A percentile compares a stretch with the other conserved stretches of the same genome.
These are phyloP conservation scores for Candida chauliodis DNA, from an alignment of 805 yeast genomes.

Conservation along the genomic window DNA sequence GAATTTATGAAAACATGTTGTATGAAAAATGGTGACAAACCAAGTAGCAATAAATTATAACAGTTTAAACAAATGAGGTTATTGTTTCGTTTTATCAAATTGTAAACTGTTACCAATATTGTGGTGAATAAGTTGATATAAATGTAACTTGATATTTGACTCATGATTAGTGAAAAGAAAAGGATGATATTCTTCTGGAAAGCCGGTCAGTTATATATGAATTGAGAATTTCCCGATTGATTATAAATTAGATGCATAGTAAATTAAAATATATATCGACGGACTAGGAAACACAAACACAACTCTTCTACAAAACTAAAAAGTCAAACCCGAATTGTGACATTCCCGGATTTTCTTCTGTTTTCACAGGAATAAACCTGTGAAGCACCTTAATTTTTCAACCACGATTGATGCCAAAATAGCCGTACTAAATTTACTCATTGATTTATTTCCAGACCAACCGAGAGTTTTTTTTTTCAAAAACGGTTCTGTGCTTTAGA, in stretches of 20 bases:
- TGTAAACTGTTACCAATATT: neutral
- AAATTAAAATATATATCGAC: neutral
- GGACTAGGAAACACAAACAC: slow-evolving; percentile 3
- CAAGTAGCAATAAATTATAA: neutral
- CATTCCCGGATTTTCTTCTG: neutral
- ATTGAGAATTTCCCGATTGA: neutral
- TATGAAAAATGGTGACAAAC: neutral
- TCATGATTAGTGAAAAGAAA: neutral
- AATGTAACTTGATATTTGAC: neutral
- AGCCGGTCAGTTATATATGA: neutral
- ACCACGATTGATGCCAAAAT: neutral
- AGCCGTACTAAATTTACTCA: neutral
- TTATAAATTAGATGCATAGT: slow-evolving; percentile 1
- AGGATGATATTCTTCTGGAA: neutral
- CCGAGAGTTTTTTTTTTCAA: neutral
- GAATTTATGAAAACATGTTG: neutral
- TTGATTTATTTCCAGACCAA: neutral
- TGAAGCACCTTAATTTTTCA: no score
- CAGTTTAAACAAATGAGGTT: neutral
- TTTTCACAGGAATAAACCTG: no score
- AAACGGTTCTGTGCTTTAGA: no score
- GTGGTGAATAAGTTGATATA: neutral
- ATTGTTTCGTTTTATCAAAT: neutral
- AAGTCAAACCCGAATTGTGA: neutral
- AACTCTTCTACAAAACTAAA: no score